Conservation (phyloP, 441 rosid species). For the Gossypium laxum region DNA sequence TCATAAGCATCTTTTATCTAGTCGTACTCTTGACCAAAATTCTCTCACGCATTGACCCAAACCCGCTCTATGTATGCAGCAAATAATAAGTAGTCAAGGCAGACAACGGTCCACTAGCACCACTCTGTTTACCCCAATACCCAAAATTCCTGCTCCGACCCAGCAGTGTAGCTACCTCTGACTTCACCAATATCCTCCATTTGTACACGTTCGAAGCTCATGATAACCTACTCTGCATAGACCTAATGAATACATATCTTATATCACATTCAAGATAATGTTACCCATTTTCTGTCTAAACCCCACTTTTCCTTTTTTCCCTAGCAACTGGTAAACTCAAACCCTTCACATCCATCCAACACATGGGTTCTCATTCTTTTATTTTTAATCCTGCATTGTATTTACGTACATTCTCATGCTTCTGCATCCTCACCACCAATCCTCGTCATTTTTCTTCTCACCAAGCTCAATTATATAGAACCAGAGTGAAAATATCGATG, state of each 20-base stretch:
- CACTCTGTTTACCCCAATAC: background rate
- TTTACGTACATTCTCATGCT: no score
- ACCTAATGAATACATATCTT: background rate
- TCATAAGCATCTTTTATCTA: background rate
- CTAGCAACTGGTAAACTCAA: no score
- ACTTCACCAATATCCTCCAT: background rate
- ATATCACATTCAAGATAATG: background rate
- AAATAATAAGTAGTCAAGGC: background rate
- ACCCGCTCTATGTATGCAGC: background rate
- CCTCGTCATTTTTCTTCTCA: background rate
- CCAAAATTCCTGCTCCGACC: background rate
- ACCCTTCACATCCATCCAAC: no score
- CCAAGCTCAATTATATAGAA: background rate
- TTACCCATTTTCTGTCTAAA: background rate
- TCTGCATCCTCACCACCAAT: background rate
- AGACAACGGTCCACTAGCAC: background rate
- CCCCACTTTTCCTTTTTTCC: background rate
- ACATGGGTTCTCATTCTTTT: no score
- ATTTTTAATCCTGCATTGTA: no score
- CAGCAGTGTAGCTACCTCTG: background rate
- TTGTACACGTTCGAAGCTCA: background rate
- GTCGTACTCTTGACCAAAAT: constrained; percentile 7
- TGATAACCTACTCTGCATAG: background rate
- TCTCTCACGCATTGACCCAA: background rate
- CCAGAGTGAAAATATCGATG: background rate